These are phyloP conservation scores for Grosmannia penicillata DNA, from an alignment of 2,329 filamentous ascomycete species.

Conservation along the genomic window DNA sequence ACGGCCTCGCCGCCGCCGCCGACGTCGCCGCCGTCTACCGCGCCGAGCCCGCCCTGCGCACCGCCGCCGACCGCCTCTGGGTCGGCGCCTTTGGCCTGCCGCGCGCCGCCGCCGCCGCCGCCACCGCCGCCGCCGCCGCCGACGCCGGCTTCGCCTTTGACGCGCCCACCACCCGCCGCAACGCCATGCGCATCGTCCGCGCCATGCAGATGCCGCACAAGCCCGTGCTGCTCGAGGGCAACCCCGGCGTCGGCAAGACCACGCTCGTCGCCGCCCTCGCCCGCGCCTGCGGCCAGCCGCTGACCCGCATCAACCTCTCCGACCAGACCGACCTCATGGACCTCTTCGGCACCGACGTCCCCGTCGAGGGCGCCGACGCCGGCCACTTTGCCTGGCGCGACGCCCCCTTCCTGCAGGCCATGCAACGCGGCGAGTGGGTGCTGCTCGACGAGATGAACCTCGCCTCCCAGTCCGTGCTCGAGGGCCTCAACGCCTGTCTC, in stretches of 20 bases:
- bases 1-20: constrained; percentile 20
- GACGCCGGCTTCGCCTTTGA: constrained; percentile 61
- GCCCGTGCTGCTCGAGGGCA: constrained; percentile 88
- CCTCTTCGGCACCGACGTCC: constrained; percentile 90
- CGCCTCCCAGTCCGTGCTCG: constrained; percentile 88
- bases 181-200: constrained; percentile 79
- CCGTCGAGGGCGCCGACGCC: constrained; percentile 79
- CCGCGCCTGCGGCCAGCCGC: constrained; percentile 58
- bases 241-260: constrained; percentile 96
- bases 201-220: constrained; percentile 70
- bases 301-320: constrained; percentile 92
- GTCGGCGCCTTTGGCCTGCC: constrained; percentile 64
- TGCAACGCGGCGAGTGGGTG: constrained; percentile 96
- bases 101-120: constrained; percentile 16
- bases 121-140: constrained; percentile 16
- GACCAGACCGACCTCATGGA: constrained; percentile 98
- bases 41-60: constrained; percentile 40
- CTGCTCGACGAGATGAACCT: constrained; percentile 97
- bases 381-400: constrained; percentile 93
- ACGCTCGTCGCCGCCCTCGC: constrained; percentile 80
- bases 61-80: constrained; percentile 37
- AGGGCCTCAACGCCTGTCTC: constrained; percentile 90
- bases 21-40: constrained; percentile 55
- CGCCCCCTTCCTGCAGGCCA: constrained; percentile 85
- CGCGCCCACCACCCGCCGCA: constrained; percentile 77